These are phyloP conservation scores for Boeremia lycopersici DNA, from an alignment of 2,329 filamentous ascomycete genomes.

Conservation along the genomic window DNA sequence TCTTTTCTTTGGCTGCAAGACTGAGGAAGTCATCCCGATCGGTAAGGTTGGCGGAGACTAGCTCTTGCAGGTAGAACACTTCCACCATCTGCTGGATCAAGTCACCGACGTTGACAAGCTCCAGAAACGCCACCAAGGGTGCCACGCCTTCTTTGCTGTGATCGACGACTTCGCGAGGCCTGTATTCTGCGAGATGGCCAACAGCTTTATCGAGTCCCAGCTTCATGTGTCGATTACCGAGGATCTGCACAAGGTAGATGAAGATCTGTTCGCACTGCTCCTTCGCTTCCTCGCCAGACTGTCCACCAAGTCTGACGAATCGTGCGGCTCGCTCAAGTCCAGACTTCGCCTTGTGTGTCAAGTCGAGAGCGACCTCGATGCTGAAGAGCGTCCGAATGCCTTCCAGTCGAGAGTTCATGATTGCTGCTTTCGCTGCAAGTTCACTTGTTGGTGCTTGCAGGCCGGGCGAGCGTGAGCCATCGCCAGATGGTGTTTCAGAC, in stretches of 20 bases:
- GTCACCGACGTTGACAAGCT: conserved; percentile 97
- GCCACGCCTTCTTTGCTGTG: conserved; percentile 77
- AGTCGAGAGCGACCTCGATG: conserved; percentile 88
- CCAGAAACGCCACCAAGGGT: conserved; percentile 92
- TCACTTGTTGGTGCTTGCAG: conserved; percentile 82
- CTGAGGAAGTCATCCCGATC: conserved; percentile 96
- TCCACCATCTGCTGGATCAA: conserved; percentile 99
- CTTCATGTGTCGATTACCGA: conserved; percentile 87
- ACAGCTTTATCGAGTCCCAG: conserved; percentile 94
- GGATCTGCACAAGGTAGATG: conserved; percentile 78
- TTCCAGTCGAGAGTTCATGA: conserved; percentile 93
- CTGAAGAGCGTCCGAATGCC: conserved; percentile 95
- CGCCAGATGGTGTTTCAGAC: conserved; percentile 48
- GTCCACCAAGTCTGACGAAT: conserved; percentile 80
- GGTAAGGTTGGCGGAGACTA: conserved; percentile 79
- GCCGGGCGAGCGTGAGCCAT: conserved; percentile 46
- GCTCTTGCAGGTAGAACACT: conserved; percentile 96
- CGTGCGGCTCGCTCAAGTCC: conserved; percentile 84
- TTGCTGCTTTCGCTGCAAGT: conserved; percentile 92
- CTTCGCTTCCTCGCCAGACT: conserved; percentile 79
- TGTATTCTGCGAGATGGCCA: conserved; percentile 86
- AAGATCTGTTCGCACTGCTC: conserved; percentile 93
- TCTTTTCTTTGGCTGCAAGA: conserved; percentile 91
- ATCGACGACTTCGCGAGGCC: conserved; percentile 79
- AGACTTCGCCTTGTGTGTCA: conserved; percentile 87